Evolutionary conservation across 305 asterid genomes (phyloP).

Genomic region (Solanum hybrid): DNA sequence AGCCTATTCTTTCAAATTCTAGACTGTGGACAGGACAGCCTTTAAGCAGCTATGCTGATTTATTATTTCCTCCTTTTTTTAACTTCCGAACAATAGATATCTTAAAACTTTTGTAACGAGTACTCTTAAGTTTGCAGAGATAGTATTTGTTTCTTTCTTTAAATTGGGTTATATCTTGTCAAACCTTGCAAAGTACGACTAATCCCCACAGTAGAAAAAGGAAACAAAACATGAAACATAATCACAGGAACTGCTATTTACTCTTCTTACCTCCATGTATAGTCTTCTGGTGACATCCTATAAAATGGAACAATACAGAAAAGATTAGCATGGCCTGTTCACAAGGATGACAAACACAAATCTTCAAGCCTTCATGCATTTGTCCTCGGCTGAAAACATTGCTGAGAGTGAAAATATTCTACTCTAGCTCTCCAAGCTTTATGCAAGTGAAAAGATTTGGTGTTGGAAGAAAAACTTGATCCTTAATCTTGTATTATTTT

Average conservation of each 20-base stretch:
- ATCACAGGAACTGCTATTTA: neutral
- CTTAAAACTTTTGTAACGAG: neutral
- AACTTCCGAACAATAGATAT: neutral
- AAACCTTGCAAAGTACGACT: neutral
- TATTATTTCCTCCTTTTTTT: neutral
- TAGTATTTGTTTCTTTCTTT: neutral
- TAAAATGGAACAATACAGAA: neutral
- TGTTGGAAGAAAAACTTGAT: neutral
- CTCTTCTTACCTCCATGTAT: neutral
- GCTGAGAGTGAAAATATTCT: neutral
- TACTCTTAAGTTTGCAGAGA: neutral
- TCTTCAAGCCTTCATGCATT: neutral
- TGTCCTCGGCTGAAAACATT: neutral
- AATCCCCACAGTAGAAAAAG: neutral
- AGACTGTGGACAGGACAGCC: neutral
- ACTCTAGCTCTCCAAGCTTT: neutral
- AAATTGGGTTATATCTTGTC: neutral
- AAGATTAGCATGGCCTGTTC: neutral
- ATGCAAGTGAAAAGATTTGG: neutral
- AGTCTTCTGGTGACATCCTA: neutral
- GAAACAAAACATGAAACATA: neutral
- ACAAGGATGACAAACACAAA: neutral
- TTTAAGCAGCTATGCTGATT: neutral
- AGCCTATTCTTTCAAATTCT: neutral
- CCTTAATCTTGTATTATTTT: neutral